These are phyloP conservation scores for Fraxinus latifolia DNA, from an alignment of 305 asterid species.

Conservation along the genomic window DNA sequence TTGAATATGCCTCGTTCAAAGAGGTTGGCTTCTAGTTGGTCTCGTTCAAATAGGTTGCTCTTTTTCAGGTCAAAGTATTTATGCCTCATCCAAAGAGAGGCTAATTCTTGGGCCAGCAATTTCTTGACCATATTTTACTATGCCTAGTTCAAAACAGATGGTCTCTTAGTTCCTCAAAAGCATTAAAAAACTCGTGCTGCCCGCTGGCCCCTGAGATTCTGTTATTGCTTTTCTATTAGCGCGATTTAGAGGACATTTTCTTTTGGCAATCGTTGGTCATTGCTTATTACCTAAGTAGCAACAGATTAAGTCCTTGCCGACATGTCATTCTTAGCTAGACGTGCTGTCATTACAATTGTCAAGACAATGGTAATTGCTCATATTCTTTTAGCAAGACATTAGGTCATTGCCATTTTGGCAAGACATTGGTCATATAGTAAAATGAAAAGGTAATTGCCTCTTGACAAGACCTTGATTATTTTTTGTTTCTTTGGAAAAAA, in stretches of 20 bases:
- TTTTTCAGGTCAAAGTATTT: not conserved
- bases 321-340: not conserved
- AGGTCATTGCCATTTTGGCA: not conserved
- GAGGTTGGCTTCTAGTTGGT: not conserved
- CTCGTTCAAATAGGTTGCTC: not conserved
- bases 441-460: not conserved
- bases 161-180: not conserved
- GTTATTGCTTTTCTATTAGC: not conserved
- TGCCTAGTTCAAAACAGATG: not conserved
- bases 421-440: not conserved
- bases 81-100: not conserved
- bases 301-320: not conserved
- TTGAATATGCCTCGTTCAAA: not conserved
- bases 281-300: not conserved
- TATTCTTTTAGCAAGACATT: not conserved
- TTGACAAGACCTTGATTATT: not conserved
- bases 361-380: not conserved
- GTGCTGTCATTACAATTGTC: not conserved
- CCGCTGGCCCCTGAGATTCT: not conserved
- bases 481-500: not conserved
- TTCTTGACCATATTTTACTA: not conserved
- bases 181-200: not conserved
- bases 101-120: not conserved
- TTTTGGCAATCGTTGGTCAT: not conserved
- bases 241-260: not conserved